Conservation (phyloP, 2,329 filamentous ascomycete genomes). For the Xylaria sp. region DNA sequence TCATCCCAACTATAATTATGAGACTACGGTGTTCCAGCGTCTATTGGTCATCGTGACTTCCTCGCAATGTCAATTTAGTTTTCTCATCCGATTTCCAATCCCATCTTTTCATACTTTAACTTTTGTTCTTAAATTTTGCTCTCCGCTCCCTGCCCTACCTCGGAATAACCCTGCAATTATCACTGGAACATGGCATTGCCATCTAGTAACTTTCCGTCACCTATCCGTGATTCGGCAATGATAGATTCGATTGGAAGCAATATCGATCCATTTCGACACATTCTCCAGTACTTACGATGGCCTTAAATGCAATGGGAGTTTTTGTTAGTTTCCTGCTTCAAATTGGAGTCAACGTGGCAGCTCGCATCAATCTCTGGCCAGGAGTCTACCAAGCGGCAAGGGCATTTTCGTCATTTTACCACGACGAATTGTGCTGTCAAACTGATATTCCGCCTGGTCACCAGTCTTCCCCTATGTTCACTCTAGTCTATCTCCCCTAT, state of each 20-base stretch:
- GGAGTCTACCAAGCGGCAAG: not conserved
- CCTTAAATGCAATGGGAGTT: not conserved
- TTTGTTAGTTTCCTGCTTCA: slow-evolving; percentile 1
- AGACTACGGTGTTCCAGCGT: slow-evolving; percentile 59
- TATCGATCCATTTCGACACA: slow-evolving; percentile 12
- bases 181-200: slow-evolving; percentile 20
- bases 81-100: slow-evolving; percentile 42
- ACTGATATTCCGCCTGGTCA: not conserved
- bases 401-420: not conserved
- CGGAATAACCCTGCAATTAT: slow-evolving; percentile 6
- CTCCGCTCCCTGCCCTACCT: slow-evolving; percentile 22
- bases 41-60: slow-evolving; percentile 49
- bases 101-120: slow-evolving; percentile 42
- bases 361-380: not conserved
- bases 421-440: slow-evolving; percentile 6
- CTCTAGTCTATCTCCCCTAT: not conserved
- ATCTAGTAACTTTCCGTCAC: slow-evolving; percentile 19
- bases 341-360: slow-evolving; percentile 4
- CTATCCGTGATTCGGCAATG: slow-evolving; percentile 14
- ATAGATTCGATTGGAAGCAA: slow-evolving; percentile 12
- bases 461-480: not conserved
- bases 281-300: not conserved
- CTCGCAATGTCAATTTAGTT: slow-evolving; percentile 43
- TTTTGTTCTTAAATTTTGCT: slow-evolving; percentile 33
- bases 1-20: slow-evolving; percentile 52